Conservation (phyloP, 495 filamentous ascomycete species). For the Oidiodendron maius region DNA sequence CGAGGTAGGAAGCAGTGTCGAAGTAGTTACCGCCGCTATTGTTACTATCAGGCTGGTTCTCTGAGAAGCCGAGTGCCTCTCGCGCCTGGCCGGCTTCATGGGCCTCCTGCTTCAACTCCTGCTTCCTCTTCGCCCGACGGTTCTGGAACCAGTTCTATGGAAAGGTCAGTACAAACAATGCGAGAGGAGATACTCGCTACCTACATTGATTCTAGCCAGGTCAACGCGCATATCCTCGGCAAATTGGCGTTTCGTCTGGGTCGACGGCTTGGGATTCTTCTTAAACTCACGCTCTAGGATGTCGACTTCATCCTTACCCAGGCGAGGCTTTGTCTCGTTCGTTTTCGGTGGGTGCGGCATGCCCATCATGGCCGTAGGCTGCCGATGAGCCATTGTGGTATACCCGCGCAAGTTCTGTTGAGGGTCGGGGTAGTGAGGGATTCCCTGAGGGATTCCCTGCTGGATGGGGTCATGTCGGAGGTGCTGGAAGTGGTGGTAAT, state of each 20-base stretch:
- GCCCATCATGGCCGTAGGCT: slow-evolving; percentile 7
- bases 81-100: slow-evolving; percentile 17
- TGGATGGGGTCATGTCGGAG: slow-evolving; percentile 14
- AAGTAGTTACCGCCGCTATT: too few species aligned
- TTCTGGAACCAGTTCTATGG: slow-evolving; percentile 89
- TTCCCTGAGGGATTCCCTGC: neutral
- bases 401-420: slow-evolving; percentile 10
- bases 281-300: slow-evolving; percentile 69
- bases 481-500: slow-evolving; percentile 13
- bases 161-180: neutral
- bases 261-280: slow-evolving; percentile 72
- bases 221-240: slow-evolving; percentile 69
- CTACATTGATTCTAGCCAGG: slow-evolving; percentile 69
- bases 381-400: neutral
- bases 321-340: slow-evolving; percentile 53
- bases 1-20: slow-evolving; percentile 8
- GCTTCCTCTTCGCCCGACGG: slow-evolving; percentile 43
- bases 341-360: slow-evolving; percentile 14
- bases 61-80: slow-evolving; percentile 17
- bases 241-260: slow-evolving; percentile 66
- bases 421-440: neutral
- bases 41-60: slow-evolving; percentile 22
- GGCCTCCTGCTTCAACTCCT: slow-evolving; percentile 23
- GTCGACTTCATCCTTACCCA: slow-evolving; percentile 80
- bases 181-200: slow-evolving; percentile 23